Evolutionary conservation across 179 eudicot species (phyloP).

Genomic region (Spinacia oleracea): DNA sequence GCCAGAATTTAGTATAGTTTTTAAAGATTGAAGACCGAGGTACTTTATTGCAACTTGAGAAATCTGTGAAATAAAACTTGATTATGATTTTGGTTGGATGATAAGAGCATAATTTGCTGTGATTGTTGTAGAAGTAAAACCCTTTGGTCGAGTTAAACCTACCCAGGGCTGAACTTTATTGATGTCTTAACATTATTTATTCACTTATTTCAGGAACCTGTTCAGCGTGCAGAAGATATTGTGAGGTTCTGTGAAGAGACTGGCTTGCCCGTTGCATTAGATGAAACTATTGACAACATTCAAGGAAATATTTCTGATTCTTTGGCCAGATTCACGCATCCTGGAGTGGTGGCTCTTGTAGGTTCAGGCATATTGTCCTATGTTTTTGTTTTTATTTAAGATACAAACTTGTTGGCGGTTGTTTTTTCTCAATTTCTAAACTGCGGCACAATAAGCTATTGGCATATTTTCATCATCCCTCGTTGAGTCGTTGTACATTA

Average conservation of each 20-base stretch:
- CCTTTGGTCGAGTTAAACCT: neutral
- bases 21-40: neutral
- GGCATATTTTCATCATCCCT: neutral
- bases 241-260: constrained; percentile 83
- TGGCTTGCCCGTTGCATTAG: constrained; percentile 89
- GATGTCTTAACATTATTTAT: constrained; percentile 11
- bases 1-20: neutral
- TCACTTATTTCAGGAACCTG: constrained; percentile 69
- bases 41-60: neutral
- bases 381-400: neutral
- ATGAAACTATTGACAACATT: constrained; percentile 74
- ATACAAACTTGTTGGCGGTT: neutral
- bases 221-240: constrained; percentile 67
- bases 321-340: constrained; percentile 62
- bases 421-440: neutral
- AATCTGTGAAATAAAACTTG: constrained; percentile 1
- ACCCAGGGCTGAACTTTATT: neutral
- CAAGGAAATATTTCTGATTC: constrained; percentile 50
- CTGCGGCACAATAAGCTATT: neutral
- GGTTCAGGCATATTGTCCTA: constrained; percentile 27
- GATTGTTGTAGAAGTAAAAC: neutral
- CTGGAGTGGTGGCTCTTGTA: constrained; percentile 89
- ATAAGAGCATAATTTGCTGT: neutral
- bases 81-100: neutral
- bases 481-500: neutral